Evolutionary conservation across 352 stramenopile genomes (phyloP).

Genomic region (Globisporangium orthogonon): DNA sequence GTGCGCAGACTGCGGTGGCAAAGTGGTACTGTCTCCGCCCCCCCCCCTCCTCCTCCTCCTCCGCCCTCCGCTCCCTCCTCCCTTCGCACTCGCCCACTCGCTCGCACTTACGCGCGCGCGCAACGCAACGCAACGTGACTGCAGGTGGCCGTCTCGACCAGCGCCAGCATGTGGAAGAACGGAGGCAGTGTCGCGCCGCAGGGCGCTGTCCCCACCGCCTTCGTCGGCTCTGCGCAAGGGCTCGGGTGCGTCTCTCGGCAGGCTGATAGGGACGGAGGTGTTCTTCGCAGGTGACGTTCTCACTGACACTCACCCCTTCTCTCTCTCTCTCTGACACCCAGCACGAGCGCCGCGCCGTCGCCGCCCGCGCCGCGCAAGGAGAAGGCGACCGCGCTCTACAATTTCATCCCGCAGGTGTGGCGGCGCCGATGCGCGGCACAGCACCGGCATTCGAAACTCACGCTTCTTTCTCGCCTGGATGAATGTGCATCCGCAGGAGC

Average conservation of each 20-base stretch:
- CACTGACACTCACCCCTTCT: neutral
- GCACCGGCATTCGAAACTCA: neutral
- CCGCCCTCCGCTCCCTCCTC: too few relatives aligned
- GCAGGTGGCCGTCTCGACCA: slow-evolving; percentile 27
- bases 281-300: slow-evolving; percentile 20
- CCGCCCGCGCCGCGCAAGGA: slow-evolving; percentile 34
- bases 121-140: too few relatives aligned
- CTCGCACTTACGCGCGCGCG: neutral
- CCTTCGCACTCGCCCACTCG: neutral
- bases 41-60: too few relatives aligned
- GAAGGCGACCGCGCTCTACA: slow-evolving; percentile 65
- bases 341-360: slow-evolving; percentile 3
- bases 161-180: slow-evolving; percentile 48
- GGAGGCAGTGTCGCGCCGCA: slow-evolving; percentile 19
- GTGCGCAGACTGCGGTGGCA: slow-evolving; percentile 59
- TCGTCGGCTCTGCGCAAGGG: slow-evolving; percentile 15
- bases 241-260: slow-evolving; percentile 22
- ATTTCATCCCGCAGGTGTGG: slow-evolving; percentile 62
- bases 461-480: neutral
- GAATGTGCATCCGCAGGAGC: slow-evolving; percentile 22
- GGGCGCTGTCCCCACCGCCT: slow-evolving; percentile 59
- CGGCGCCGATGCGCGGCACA: neutral
- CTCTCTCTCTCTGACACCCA: neutral
- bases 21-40: slow-evolving; percentile 25
- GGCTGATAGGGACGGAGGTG: slow-evolving; percentile 31